Evolutionary conservation across 139 green algal genomes (phyloP), one percentile per base, ranked within the genome.

Genomic region (Pseudopediastrum boryanum): DNA sequence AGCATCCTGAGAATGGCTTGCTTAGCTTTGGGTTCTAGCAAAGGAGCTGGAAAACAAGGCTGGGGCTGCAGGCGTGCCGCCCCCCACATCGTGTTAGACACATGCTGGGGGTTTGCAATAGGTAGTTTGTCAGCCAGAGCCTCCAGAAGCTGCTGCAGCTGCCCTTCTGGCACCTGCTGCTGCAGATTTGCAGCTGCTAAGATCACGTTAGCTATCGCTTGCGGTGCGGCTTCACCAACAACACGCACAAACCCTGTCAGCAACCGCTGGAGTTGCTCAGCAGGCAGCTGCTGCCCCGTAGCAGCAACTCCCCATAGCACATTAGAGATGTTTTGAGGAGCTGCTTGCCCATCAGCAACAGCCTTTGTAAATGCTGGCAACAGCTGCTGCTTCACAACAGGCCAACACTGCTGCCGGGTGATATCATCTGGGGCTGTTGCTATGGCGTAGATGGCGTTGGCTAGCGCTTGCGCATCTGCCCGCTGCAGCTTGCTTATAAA

Each of bases 341-440:
- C n/a, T n/a, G n/a, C n/a, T n/a, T 62, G 29, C 25, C 25, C 52
- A 6, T 6, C 52, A 6, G 52, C 52, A 62, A 6, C 5, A 25
- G 29, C 31, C 4, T 25, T 4, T n/a, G 31, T 62, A n/a, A 62
- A 62, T n/a, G 52, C 52, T 9, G 52, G 52, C 52, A 62, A 25
- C 52, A 62, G 52, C 52, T 62, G 52, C 52, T 62, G 52, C 52
- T n/a, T n/a, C n/a, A n/a, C n/a, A n/a, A n/a, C n/a, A n/a, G n/a
- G n/a, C n/a, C n/a, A n/a, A n/a, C n/a, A n/a, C n/a, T n/a, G n/a
- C n/a, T n/a, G n/a, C n/a, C n/a, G n/a, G n/a, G n/a, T n/a, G n/a
- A n/a, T n/a, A n/a, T n/a, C n/a, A n/a, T n/a, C n/a, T n/a, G n/a
- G n/a, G n/a, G n/a, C n/a, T n/a, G n/a, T n/a, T n/a, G n/a, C n/a